Evolutionary conservation across 2,329 filamentous ascomycete species (phyloP).

Genomic region (Pleoardoris graminearum): DNA sequence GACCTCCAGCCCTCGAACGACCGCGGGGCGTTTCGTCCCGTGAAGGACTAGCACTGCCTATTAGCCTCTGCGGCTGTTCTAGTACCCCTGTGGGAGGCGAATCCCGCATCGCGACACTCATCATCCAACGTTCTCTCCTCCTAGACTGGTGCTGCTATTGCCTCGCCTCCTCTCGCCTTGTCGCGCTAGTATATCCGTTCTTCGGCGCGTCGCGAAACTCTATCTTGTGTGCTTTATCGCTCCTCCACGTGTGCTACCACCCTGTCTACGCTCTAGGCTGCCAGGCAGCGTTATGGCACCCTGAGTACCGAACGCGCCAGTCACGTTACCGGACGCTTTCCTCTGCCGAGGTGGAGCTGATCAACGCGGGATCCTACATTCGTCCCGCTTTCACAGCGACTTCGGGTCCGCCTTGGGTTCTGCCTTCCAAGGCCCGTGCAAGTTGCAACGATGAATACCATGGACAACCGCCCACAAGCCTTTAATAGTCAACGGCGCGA

Average conservation of each 20-base stretch:
- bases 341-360: slow-evolving; percentile 9
- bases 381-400: slow-evolving; percentile 11
- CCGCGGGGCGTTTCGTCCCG: slow-evolving; percentile 29
- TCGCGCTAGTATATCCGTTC: slow-evolving; percentile 17
- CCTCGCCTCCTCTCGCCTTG: slow-evolving; percentile 22
- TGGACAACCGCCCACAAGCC: slow-evolving; percentile 40
- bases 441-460: slow-evolving; percentile 33
- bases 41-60: slow-evolving; percentile 38
- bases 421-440: slow-evolving; percentile 25
- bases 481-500: slow-evolving; percentile 40
- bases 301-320: slow-evolving; percentile 28
- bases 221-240: slow-evolving; percentile 7
- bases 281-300: slow-evolving; percentile 42
- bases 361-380: slow-evolving; percentile 15
- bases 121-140: slow-evolving; percentile 27
- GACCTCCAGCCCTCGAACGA: slow-evolving; percentile 24
- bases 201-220: slow-evolving; percentile 19
- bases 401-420: slow-evolving; percentile 18
- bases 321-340: slow-evolving; percentile 33
- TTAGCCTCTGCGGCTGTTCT: slow-evolving; percentile 31
- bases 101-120: slow-evolving; percentile 33
- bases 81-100: slow-evolving; percentile 38
- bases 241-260: slow-evolving; percentile 6
- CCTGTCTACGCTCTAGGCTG: slow-evolving; percentile 12
- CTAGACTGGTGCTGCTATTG: slow-evolving; percentile 27